Conservation (phyloP, 1,139 yeast genomes). For the Candida sp. region DNA sequence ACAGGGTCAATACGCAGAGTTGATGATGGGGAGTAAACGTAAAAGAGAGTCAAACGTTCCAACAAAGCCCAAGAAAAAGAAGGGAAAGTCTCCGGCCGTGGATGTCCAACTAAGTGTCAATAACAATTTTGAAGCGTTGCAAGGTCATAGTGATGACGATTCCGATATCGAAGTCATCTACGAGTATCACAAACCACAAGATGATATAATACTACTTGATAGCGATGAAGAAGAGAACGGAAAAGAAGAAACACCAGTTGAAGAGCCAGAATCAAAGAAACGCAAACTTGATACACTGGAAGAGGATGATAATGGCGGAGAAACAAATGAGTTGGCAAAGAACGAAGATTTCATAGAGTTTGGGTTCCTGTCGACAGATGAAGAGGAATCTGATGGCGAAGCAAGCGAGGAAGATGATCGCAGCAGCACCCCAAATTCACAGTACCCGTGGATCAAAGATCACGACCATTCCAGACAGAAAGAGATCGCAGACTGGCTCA, state of each 20-base stretch:
- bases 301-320: background rate
- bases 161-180: constrained; percentile 26
- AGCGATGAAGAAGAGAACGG: constrained; percentile 31
- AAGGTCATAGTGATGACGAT: constrained; percentile 21
- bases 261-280: constrained; percentile 17
- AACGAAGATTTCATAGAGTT: constrained; percentile 67
- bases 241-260: background rate
- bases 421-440: constrained; percentile 23
- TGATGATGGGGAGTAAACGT: constrained; percentile 17
- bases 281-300: constrained; percentile 11
- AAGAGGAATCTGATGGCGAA: constrained; percentile 26
- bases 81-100: background rate
- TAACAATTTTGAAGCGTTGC: constrained; percentile 24
- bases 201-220: constrained; percentile 24
- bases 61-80: constrained; percentile 19
- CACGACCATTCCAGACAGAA: constrained; percentile 76
- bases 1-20: no score
- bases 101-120: constrained; percentile 15
- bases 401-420: constrained; percentile 35
- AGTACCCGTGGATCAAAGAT: constrained; percentile 82
- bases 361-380: constrained; percentile 53
- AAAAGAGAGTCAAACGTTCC: constrained; percentile 21
- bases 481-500: constrained; percentile 87
- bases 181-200: constrained; percentile 17
- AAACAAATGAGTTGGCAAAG: constrained; percentile 40